Evolutionary conservation across 1,284 basidiomycete genomes (phyloP), one percentile per base, ranked within the genome.

Genomic region (Dichomitus squalens): DNA sequence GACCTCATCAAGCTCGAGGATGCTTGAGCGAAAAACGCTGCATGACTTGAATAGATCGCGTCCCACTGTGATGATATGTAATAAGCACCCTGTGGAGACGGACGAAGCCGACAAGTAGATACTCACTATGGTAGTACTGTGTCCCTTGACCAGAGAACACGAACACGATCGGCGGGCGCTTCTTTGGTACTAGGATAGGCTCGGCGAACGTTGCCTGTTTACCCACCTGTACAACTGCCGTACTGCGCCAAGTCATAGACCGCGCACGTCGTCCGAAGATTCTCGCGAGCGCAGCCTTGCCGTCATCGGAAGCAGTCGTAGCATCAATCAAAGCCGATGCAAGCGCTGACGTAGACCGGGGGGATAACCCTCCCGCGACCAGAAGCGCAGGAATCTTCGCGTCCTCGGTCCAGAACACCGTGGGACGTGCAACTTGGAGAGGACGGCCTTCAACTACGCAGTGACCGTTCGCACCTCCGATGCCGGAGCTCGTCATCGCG

Each of bases 381-480:
- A 77, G 46, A 7, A 79, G 64, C 4, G 69, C 40, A 1, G 72
- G 71, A 4, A 50, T 41, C 1, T n/a, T 16, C 2, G 38, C 29
- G 5, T 16, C 31, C 11, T 18, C 39, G 7, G 18, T 20, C 58
- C 58, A 59, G 46, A 56, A 60, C 3, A 38, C 3, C 2, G 35
- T n/a, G 4, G 8, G 18, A 20, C 11, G 12, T 1, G 7, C 1
- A 5, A 14, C 16, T 5, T 20, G 21, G 2, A 16, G 7, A 0
- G 75, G 73, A 2, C 72, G 68, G 29, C 66, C 63, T 63, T 79
- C 71, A 4, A 79, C 35, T 14, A 79, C 69, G 34, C 66, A 67
- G 54, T 79, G 76, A 4, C 73, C 78, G 52, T 76, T 78, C 4
- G 71, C 67, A 6, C 79, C 79, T 9, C 78, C 78, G 46, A 81